phyloP scores from a whole-genome alignment of 2,329 filamentous ascomycete genomes.

The Atkinsonella texensis region DNA sequence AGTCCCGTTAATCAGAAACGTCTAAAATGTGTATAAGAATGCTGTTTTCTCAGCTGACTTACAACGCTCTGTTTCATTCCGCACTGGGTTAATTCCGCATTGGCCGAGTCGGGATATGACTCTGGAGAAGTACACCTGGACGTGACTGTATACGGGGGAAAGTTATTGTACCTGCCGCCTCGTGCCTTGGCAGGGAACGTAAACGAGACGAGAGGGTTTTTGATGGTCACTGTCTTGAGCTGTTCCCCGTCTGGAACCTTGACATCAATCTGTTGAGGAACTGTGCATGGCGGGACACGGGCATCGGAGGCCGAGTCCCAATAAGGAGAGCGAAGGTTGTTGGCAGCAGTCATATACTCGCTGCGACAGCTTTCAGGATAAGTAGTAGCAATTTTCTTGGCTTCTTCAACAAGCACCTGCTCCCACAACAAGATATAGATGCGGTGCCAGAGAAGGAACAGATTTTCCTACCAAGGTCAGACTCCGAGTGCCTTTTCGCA shows the following conservation, averaged over 20 bases:
- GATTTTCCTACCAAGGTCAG: slow-evolving; percentile 26
- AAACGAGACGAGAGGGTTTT: slow-evolving; percentile 43
- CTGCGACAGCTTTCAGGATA: slow-evolving; percentile 25
- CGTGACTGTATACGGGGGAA: slow-evolving; percentile 18
- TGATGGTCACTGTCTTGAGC: slow-evolving; percentile 21
- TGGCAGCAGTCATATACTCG: slow-evolving; percentile 32
- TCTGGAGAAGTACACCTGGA: slow-evolving; percentile 25
- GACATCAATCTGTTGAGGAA: slow-evolving; percentile 23
- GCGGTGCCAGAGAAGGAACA: slow-evolving; percentile 44
- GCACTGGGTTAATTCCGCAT: slow-evolving; percentile 18
- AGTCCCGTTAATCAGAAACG: not conserved
- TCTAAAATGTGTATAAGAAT: not conserved
- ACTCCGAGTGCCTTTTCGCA: not conserved
- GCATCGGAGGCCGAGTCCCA: slow-evolving; percentile 41
- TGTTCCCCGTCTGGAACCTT: slow-evolving; percentile 26
- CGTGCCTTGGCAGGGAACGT: slow-evolving; percentile 30
- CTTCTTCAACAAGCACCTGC: slow-evolving; percentile 39
- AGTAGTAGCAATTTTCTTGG: slow-evolving; percentile 30
- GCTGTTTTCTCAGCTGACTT: slow-evolving; percentile 11
- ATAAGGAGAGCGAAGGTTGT: slow-evolving; percentile 34
- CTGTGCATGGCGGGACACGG: slow-evolving; percentile 30
- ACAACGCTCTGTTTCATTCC: slow-evolving; percentile 30
- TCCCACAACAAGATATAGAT: slow-evolving; percentile 43
- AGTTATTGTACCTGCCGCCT: slow-evolving; percentile 23
- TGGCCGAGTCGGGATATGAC: slow-evolving; percentile 28